phyloP scores from a whole-genome alignment of 139 green algal genomes.

The Chlamydomonas eustigma region DNA sequence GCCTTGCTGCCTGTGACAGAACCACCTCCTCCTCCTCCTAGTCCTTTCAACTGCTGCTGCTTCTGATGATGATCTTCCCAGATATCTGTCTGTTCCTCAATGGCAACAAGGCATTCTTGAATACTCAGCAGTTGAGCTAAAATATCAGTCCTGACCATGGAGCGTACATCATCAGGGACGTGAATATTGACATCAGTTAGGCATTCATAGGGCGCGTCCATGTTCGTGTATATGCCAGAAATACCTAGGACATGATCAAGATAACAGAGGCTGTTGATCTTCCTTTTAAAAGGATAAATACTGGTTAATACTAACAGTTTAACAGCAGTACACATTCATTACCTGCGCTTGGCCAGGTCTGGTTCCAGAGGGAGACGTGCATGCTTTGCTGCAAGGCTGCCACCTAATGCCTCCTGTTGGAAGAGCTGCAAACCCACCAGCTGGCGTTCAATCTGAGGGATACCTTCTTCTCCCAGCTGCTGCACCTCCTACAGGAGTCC shows the following conservation, averaged over 20 bases:
- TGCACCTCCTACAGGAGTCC: too few species aligned
- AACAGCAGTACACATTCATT: not conserved
- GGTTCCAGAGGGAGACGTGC: not conserved
- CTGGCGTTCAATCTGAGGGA: not conserved
- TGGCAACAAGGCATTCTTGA: not conserved
- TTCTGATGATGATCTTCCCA: too few species aligned
- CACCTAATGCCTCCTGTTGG: not conserved
- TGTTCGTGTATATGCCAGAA: too few species aligned
- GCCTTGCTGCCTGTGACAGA: not conserved
- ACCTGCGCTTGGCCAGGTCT: not conserved
- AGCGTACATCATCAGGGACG: too few species aligned
- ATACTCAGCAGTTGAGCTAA: not conserved
- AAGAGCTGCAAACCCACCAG: slow-evolving; percentile 1
- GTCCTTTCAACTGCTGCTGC: not conserved
- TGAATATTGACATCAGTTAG: too few species aligned
- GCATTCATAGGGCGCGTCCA: too few species aligned
- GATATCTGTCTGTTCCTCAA: not conserved
- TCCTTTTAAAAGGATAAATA: too few species aligned
- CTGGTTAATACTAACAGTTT: not conserved
- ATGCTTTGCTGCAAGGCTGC: not conserved
- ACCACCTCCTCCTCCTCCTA: not conserved
- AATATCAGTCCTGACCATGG: not conserved
- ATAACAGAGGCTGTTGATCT: too few species aligned
- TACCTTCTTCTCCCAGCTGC: too few species aligned
- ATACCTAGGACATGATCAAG: too few species aligned